Percentiles rank a stretch among this genome's conserved stretches.
Evolutionary conservation across 805 yeast genomes (phyloP).

Genomic region (Ogataea wickerhamii): DNA sequence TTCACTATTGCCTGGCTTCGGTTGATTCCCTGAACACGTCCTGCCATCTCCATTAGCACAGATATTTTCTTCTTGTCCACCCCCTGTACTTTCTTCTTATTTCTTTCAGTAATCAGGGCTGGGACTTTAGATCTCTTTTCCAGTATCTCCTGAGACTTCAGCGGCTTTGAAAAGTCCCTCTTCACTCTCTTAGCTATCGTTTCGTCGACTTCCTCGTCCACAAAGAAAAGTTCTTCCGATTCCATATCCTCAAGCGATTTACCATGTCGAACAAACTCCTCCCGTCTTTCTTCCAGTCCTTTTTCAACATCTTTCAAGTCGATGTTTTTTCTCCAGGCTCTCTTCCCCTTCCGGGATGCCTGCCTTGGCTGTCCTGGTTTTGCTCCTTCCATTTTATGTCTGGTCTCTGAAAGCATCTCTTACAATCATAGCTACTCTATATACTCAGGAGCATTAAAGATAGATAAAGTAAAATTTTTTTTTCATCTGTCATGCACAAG

Average conservation of each 20-base stretch:
- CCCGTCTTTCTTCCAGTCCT: conserved; percentile 66
- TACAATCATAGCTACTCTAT: background rate
- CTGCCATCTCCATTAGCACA: conserved; percentile 71
- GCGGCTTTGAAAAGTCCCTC: conserved; percentile 34
- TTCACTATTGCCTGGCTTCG: conserved; percentile 51
- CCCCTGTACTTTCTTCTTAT: conserved; percentile 49
- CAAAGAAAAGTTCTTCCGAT: conserved; percentile 50
- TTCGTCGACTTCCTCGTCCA: conserved; percentile 66
- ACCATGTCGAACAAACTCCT: conserved; percentile 54
- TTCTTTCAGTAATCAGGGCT: conserved; percentile 44
- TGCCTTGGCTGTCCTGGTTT: conserved; percentile 64
- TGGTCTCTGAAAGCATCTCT: background rate
- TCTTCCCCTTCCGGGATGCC: conserved; percentile 86
- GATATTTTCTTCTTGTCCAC: conserved; percentile 61
- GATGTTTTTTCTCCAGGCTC: conserved; percentile 89
- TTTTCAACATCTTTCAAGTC: conserved; percentile 76
- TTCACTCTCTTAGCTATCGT: conserved; percentile 37
- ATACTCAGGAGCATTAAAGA: no score
- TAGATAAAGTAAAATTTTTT: conserved; percentile 4
- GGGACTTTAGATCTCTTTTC: conserved; percentile 75
- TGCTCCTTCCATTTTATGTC: conserved; percentile 34
- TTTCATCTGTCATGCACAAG: background rate
- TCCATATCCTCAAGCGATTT: conserved; percentile 35
- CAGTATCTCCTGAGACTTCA: conserved; percentile 56
- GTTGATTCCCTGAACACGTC: conserved; percentile 58